These are phyloP conservation scores for Chiua virens DNA, from an alignment of 768 basidiomycete genomes.

Conservation along the genomic window DNA sequence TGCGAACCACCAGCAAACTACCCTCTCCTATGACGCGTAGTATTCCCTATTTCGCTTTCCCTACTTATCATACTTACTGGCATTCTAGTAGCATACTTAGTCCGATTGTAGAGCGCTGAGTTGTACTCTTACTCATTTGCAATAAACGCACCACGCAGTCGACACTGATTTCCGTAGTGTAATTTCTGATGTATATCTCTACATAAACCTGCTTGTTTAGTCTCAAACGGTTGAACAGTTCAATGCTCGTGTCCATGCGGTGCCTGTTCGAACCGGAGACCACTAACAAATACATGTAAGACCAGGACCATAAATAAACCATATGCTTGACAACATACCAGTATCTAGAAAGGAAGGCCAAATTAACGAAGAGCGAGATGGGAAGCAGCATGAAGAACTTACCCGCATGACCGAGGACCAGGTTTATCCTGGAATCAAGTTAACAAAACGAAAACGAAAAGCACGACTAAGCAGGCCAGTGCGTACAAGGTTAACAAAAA, in stretches of 20 bases:
- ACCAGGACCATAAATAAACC: neutral
- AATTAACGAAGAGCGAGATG: slow-evolving; percentile 4
- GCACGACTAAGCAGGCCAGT: neutral
- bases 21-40: slow-evolving; percentile 10
- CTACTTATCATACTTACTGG: slow-evolving; percentile 32
- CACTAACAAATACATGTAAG: slow-evolving; percentile 46
- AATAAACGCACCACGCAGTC: slow-evolving; percentile 21
- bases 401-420: slow-evolving; percentile 89
- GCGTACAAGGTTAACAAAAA: slow-evolving; percentile 92
- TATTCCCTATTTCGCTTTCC: slow-evolving; percentile 13
- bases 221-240: neutral
- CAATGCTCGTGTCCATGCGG: slow-evolving; percentile 58
- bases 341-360: slow-evolving; percentile 38
- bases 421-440: slow-evolving; percentile 68
- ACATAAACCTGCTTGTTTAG: slow-evolving; percentile 3
- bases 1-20: slow-evolving; percentile 10
- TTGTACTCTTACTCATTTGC: slow-evolving; percentile 33
- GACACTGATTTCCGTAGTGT: slow-evolving; percentile 9
- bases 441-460: slow-evolving; percentile 3
- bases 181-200: slow-evolving; percentile 12
- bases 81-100: slow-evolving; percentile 35
- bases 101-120: slow-evolving; percentile 31
- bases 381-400: slow-evolving; percentile 35
- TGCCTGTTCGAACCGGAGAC: slow-evolving; percentile 86
- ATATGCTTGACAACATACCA: slow-evolving; percentile 39